Base-by-base conservation (phyloP, 2,329 filamentous ascomycete genomes). In the Magnaporthiopsis rhizophila region DNA sequence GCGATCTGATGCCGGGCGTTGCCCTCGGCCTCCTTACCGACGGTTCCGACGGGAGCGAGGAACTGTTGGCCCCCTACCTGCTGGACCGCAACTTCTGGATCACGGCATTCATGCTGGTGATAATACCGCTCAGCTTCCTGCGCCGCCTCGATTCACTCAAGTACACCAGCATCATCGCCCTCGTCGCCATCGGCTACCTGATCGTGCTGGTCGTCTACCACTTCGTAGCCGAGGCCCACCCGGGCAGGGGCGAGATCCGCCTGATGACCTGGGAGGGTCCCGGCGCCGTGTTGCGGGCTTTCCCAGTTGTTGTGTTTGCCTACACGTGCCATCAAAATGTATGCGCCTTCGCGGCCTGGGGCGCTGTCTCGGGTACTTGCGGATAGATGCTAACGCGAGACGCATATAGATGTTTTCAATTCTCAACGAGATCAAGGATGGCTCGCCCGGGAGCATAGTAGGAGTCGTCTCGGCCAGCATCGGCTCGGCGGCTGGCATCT, bases 291-390 rank as follows among this genome's bases (percentile, higher is more conserved):
- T 81, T 99, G 63, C 92, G 91, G 69, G 93, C 90, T 67, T 86
- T 99, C 68, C 95, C 95, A 0, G 92, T 99, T 63, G 93, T 98
- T 65, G 91, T 99, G 2, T 99, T 99, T 80, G 95, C 94, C n/a
- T 99, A 98, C 75, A 99, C 95, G 1, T 99, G 95, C 74, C 95
- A 99, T 76, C 95, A 99, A 73, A 99, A 99, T 74, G 91, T 95
- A 78, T 9, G 50, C 26, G n/a, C 50, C 26, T 45, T 45, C 38
- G 38, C 38, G 59, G 11, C 36, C 13, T 38, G 6, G 12, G 45
- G 53, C 18, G 13, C n/a, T 18, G 0, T 30, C 26, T 21, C 61
- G 18, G 38, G 15, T 45, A 32, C 18, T 59, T 58, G 7, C 13
- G 24, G 15, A 13, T 11, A 53, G n/a, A 4, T 26, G 34, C 62